Percentiles rank a stretch among this genome's conserved stretches.
These are phyloP conservation scores for Talaromyces wortmannii DNA, from an alignment of 495 filamentous ascomycete species.

Conservation along the genomic window DNA sequence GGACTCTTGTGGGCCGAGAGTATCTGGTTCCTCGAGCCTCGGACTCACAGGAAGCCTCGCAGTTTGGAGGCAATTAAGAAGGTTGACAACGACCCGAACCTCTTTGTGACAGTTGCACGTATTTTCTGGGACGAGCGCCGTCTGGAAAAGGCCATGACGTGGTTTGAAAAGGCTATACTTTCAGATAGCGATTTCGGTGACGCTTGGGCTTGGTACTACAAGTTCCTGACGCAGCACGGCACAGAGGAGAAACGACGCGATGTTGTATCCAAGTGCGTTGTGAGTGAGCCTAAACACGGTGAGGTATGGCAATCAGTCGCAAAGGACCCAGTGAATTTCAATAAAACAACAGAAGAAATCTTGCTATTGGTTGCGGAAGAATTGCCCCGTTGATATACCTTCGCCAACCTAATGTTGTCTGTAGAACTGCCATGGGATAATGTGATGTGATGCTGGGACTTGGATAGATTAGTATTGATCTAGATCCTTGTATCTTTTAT, in stretches of 20 bases:
- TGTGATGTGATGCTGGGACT: too few species aligned
- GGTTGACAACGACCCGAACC: conserved; percentile 81
- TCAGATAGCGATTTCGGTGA: conserved; percentile 82
- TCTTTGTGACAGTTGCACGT: conserved; percentile 71
- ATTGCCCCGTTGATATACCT: conserved; percentile 5
- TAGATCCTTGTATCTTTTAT: too few species aligned
- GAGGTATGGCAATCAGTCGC: conserved; percentile 84
- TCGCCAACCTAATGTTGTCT: too few species aligned
- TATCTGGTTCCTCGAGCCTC: conserved; percentile 87
- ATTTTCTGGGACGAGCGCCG: conserved; percentile 76
- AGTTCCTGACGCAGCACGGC: conserved; percentile 85
- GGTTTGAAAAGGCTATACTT: conserved; percentile 93
- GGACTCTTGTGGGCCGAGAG: conserved; percentile 88
- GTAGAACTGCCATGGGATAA: too few species aligned
- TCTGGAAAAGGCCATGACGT: conserved; percentile 85
- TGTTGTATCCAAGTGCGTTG: conserved; percentile 64
- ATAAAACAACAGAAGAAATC: conserved; percentile 69
- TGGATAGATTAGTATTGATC: too few species aligned
- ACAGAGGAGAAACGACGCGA: conserved; percentile 85
- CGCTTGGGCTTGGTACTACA: conserved; percentile 97
- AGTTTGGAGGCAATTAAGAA: conserved; percentile 93
- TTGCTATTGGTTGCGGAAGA: conserved; percentile 62
- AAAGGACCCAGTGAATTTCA: conserved; percentile 78
- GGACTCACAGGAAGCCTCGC: conserved; percentile 85
- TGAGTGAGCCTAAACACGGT: conserved; percentile 81